These are phyloP conservation scores for Pseudotsuga menziesii DNA, from an alignment of 75 land plant genomes.

Conservation along the genomic window DNA sequence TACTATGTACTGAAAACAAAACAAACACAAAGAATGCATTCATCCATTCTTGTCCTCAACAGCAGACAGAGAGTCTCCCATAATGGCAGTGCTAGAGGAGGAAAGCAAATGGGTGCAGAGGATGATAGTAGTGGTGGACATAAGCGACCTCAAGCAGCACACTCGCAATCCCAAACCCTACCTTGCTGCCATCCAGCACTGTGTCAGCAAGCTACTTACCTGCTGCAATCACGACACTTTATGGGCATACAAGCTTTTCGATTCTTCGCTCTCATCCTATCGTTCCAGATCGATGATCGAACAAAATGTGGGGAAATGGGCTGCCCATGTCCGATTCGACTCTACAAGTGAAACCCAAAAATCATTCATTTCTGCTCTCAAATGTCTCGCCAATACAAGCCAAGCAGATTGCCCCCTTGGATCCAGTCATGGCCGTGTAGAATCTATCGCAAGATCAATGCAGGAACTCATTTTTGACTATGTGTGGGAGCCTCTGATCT, in stretches of 20 bases:
- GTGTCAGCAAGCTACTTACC: constrained; percentile 31
- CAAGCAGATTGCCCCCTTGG: neutral
- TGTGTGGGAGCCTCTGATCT: constrained; percentile 41
- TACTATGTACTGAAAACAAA: no score
- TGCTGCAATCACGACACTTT: constrained; percentile 28
- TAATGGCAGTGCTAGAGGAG: neutral
- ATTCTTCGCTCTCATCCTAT: constrained; percentile 65
- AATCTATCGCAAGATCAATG: constrained; percentile 38
- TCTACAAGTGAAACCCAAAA: constrained; percentile 19
- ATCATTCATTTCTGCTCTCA: constrained; percentile 26
- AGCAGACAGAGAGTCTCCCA: neutral
- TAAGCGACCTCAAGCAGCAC: constrained; percentile 27
- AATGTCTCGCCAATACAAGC: constrained; percentile 1
- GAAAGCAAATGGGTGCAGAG: neutral
- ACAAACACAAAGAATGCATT: no score
- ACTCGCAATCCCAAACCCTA: constrained; percentile 25
- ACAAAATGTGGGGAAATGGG: constrained; percentile 21
- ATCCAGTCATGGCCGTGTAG: constrained; percentile 14
- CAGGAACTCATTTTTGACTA: constrained; percentile 61
- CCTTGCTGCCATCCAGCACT: constrained; percentile 27
- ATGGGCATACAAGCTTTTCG: constrained; percentile 65
- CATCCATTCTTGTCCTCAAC: no score
- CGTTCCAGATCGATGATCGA: constrained; percentile 43
- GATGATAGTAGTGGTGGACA: constrained; percentile 2
- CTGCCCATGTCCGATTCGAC: constrained; percentile 43